These are phyloP conservation scores for Cryptococcus sp. DNA, from an alignment of 1,284 basidiomycete species.

Conservation along the genomic window DNA sequence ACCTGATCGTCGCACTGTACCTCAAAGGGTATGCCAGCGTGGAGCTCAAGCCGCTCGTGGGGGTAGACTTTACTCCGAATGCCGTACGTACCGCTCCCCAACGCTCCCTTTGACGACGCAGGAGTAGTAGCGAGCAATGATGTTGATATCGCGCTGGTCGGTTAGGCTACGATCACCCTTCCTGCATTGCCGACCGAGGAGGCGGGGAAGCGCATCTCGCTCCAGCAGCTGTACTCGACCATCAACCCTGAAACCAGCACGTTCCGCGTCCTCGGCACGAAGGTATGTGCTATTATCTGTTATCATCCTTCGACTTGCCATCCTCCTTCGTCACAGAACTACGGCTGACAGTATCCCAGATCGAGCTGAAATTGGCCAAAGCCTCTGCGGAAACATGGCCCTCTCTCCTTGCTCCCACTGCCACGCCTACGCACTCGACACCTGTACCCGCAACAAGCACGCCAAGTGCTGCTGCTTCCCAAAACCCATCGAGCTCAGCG, in stretches of 20 bases:
- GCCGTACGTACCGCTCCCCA: slow-evolving; percentile 57
- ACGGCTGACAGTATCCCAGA: slow-evolving; percentile 25
- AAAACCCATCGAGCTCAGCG: not conserved
- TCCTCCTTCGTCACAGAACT: slow-evolving; percentile 44
- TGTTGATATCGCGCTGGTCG: slow-evolving; percentile 1
- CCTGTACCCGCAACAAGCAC: not conserved
- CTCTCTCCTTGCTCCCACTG: slow-evolving; percentile 41
- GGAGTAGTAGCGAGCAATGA: slow-evolving; percentile 1
- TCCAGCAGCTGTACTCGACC: slow-evolving; percentile 74
- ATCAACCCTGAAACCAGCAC: slow-evolving; percentile 68
- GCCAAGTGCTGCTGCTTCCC: not conserved
- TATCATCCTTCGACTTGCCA: slow-evolving; percentile 52
- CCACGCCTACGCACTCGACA: slow-evolving; percentile 1
- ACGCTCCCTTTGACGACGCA: slow-evolving; percentile 8
- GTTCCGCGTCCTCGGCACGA: slow-evolving; percentile 75
- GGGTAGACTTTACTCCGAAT: slow-evolving; percentile 65
- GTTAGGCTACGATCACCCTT: slow-evolving; percentile 37
- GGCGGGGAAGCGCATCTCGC: slow-evolving; percentile 50
- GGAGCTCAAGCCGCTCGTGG: slow-evolving; percentile 63
- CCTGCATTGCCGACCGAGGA: slow-evolving; percentile 59
- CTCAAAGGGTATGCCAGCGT: slow-evolving; percentile 62
- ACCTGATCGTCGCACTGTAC: slow-evolving; percentile 72
- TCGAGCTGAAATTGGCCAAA: slow-evolving; percentile 49
- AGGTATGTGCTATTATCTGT: slow-evolving; percentile 62
- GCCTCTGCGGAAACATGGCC: slow-evolving; percentile 63